phyloP scores from a whole-genome alignment of 2,329 filamentous ascomycete species.

The Eurotiales sp. region DNA sequence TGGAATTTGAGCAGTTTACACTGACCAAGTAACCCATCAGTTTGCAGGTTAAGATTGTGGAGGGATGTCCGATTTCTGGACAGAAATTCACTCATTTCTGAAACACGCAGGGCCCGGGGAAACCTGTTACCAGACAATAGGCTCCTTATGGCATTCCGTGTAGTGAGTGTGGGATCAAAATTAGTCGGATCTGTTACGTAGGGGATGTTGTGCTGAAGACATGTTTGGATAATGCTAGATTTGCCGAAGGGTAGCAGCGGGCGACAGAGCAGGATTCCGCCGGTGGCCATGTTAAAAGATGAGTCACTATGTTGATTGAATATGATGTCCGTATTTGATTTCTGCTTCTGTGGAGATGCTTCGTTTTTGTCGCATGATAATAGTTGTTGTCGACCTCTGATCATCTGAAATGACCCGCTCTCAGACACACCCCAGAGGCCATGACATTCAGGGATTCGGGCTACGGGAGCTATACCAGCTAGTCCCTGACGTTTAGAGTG shows the following conservation, averaged over 20 bases:
- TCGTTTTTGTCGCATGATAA: background rate
- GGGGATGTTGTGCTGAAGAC: constrained; percentile 59
- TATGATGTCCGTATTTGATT: background rate
- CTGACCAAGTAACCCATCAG: constrained; percentile 49
- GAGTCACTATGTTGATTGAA: background rate
- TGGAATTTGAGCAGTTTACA: constrained; percentile 30
- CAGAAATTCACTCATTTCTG: constrained; percentile 60
- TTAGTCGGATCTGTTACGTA: constrained; percentile 92
- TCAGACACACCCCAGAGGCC: constrained; percentile 68
- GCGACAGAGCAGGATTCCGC: constrained; percentile 34
- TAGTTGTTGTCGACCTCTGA: constrained; percentile 35
- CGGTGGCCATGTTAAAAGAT: constrained; percentile 24
- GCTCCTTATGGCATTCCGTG: constrained; percentile 74
- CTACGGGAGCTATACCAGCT: constrained; percentile 61
- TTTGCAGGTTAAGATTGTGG: constrained; percentile 48
- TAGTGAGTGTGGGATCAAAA: constrained; percentile 68
- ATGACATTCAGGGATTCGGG: constrained; percentile 78
- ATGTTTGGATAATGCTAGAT: constrained; percentile 62
- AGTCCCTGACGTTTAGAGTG: constrained; percentile 69
- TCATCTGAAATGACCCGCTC: constrained; percentile 54
- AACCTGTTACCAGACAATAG: constrained; percentile 58
- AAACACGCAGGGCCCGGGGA: constrained; percentile 66
- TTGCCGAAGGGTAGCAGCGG: constrained; percentile 57
- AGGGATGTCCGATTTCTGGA: constrained; percentile 47
- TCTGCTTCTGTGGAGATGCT: too few species aligned